A percentile compares a stretch with the other conserved stretches of the same genome.
These are phyloP conservation scores for Naegleria gruberi DNA, from an alignment of 208 protist species.

Conservation along the genomic window DNA sequence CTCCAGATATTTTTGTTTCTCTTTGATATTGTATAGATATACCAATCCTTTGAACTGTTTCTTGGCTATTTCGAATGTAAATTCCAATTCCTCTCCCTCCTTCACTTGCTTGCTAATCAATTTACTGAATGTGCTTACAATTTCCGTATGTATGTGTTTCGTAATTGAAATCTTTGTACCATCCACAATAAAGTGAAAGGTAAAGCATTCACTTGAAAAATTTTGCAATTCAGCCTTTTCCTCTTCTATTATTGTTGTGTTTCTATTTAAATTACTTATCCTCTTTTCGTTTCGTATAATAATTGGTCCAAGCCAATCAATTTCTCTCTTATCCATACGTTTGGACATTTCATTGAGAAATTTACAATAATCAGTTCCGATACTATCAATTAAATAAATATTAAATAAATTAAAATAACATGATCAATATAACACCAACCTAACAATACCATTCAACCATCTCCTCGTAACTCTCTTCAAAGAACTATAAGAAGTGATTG, in stretches of 20 bases:
- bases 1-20: neutral
- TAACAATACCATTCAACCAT: neutral
- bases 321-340: neutral
- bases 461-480: neutral
- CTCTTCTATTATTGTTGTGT: too few species aligned
- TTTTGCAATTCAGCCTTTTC: too few species aligned
- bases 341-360: neutral
- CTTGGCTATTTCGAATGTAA: neutral
- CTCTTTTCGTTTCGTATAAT: neutral
- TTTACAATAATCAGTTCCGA: neutral
- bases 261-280: neutral
- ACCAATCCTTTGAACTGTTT: neutral
- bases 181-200: neutral
- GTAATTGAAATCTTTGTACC: neutral
- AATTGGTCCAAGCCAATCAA: neutral
- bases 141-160: neutral
- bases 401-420: too few species aligned
- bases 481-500: too few species aligned
- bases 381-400: too few species aligned
- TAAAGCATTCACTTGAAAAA: neutral
- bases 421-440: too few species aligned
- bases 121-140: neutral
- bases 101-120: too few species aligned
- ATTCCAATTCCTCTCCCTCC: neutral
- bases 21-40: neutral